A percentile compares a stretch with the other conserved stretches of the same genome.
Conservation (phyloP, 108 stramenopile species). For the Pelagomonas calceolata region DNA sequence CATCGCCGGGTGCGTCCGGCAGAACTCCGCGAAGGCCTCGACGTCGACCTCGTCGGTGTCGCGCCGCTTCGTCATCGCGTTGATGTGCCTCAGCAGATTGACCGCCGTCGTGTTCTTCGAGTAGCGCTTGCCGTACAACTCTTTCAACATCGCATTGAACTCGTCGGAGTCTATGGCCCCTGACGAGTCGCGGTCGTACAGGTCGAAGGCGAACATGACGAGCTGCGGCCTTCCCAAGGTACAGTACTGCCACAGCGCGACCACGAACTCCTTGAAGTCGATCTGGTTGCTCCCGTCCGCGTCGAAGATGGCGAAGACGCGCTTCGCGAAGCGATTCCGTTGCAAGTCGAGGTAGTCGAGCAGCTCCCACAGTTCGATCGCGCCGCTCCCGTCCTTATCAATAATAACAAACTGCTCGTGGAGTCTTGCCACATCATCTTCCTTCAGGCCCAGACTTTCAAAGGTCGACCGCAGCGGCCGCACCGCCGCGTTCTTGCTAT, state of each 20-base stretch:
- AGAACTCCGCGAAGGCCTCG: conserved; percentile 32
- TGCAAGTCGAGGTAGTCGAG: conserved; percentile 9
- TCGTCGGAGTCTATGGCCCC: too few species aligned
- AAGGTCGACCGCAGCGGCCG: too few species aligned
- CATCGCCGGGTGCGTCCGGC: conserved; percentile 36
- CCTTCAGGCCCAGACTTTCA: neutral
- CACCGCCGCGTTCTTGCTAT: too few species aligned
- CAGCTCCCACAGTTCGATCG: conserved; percentile 2
- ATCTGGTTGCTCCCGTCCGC: conserved; percentile 16
- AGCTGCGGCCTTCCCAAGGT: conserved; percentile 34
- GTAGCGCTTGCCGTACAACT: too few species aligned
- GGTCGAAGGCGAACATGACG: conserved; percentile 44
- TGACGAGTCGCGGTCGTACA: conserved; percentile 47
- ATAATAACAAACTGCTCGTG: neutral
- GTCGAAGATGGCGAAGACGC: conserved; percentile 21
- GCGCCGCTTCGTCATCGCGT: too few species aligned
- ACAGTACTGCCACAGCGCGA: conserved; percentile 25
- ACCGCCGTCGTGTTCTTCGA: too few species aligned
- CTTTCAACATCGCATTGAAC: too few species aligned
- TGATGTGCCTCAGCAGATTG: too few species aligned
- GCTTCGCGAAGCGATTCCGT: conserved; percentile 14
- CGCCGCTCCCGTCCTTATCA: conserved; percentile 11
- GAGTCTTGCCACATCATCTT: neutral
- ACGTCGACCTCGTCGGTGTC: too few species aligned
- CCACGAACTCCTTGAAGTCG: conserved; percentile 20